Evolutionary conservation across 352 stramenopile species (phyloP).

Genomic region (Phytophthora crassamura): DNA sequence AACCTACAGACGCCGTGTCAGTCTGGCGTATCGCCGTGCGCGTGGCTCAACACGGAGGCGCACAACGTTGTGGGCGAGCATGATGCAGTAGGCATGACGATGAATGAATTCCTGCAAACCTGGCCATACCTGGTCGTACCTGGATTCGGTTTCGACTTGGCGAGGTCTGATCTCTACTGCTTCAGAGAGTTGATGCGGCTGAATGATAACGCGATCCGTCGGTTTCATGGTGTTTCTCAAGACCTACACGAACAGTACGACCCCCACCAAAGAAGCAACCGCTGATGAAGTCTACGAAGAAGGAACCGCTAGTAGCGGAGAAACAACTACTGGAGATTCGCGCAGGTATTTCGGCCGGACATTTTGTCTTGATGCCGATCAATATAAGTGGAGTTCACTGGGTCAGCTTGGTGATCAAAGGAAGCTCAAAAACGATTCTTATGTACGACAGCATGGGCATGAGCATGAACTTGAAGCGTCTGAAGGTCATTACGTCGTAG

Average conservation of each 20-base stretch:
- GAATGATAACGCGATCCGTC: slow-evolving; percentile 5
- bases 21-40: neutral
- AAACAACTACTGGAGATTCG: neutral
- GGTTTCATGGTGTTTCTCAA: slow-evolving; percentile 7
- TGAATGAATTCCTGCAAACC: too few species aligned
- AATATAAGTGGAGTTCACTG: too few species aligned
- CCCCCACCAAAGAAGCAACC: neutral
- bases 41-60: slow-evolving; percentile 11
- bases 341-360: neutral
- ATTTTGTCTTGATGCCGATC: too few species aligned
- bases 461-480: neutral
- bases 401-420: too few species aligned
- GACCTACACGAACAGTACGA: neutral
- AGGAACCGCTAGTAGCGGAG: neutral
- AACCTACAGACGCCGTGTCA: slow-evolving; percentile 9
- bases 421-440: too few species aligned
- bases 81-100: neutral
- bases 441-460: too few species aligned
- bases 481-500: neutral
- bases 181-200: too few species aligned
- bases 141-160: too few species aligned
- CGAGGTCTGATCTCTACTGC: too few species aligned
- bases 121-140: too few species aligned
- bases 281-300: neutral
- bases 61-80: neutral